Conservation (phyloP, 1,284 basidiomycete genomes). For the Rhodotorula sp. region DNA sequence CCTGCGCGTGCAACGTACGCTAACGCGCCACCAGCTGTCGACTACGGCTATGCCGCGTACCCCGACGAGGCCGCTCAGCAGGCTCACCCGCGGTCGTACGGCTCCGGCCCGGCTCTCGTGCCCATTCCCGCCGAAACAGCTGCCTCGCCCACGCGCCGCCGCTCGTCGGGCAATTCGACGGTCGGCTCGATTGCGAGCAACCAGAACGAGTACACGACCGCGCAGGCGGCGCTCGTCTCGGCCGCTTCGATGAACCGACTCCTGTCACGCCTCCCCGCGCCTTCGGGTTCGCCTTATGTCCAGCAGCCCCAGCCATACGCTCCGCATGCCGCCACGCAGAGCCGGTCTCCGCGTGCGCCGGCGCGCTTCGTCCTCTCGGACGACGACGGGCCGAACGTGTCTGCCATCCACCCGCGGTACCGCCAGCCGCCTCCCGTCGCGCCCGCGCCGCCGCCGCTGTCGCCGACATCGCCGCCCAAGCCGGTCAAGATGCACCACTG, state of each 20-base stretch:
- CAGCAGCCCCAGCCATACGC: too few species aligned
- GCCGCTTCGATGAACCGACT: slow-evolving; percentile 35
- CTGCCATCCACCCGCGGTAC: slow-evolving; percentile 25
- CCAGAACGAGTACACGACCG: slow-evolving; percentile 5
- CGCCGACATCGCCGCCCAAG: not conserved
- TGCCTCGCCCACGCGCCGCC: not conserved
- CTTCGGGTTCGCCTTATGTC: not conserved
- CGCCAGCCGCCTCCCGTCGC: slow-evolving; percentile 9
- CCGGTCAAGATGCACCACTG: slow-evolving; percentile 18
- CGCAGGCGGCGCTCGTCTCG: slow-evolving; percentile 24
- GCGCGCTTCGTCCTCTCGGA: too few species aligned
- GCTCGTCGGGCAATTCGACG: not conserved
- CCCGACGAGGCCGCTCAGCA: not conserved
- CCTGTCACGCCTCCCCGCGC: slow-evolving; percentile 10
- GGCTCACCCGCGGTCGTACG: not conserved
- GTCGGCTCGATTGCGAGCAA: not conserved
- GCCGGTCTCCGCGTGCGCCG: too few species aligned
- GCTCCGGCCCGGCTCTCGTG: slow-evolving; percentile 1
- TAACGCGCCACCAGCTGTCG: not conserved
- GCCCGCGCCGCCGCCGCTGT: not conserved
- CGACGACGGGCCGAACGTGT: slow-evolving; percentile 16
- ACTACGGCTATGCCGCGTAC: not conserved
- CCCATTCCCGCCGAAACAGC: not conserved
- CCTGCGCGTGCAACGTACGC: not conserved
- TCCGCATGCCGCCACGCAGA: too few species aligned